Evolutionary conservation across 108 stramenopile species (phyloP).

Genomic region (Discostella pseudostelligera): DNA sequence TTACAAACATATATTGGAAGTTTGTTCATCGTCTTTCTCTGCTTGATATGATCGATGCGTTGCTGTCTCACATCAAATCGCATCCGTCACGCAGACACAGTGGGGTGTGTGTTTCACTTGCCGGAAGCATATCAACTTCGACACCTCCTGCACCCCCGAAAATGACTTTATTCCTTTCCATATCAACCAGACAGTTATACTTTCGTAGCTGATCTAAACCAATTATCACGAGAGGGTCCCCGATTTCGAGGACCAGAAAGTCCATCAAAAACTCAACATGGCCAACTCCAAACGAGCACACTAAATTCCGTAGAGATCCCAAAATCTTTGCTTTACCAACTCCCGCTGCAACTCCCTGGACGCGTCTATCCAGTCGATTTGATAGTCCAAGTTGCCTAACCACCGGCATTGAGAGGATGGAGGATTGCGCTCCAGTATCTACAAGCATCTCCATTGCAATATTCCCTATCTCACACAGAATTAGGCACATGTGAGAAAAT

Average conservation of each 20-base stretch:
- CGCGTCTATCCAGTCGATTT: conserved; percentile 48
- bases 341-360: conserved; percentile 59
- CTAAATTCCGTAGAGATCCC: conserved; percentile 54
- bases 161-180: conserved; percentile 52
- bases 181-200: conserved; percentile 70
- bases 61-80: conserved; percentile 36
- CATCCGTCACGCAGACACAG: conserved; percentile 29
- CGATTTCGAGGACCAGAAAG: conserved; percentile 64
- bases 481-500: conserved; percentile 55
- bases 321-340: conserved; percentile 65
- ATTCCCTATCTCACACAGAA: conserved; percentile 54
- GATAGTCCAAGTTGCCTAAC: conserved; percentile 51
- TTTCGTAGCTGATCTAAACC: conserved; percentile 76
- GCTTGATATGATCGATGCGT: too few species aligned
- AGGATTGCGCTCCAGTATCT: conserved; percentile 68
- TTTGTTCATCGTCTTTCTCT: too few species aligned
- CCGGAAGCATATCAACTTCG: conserved; percentile 57
- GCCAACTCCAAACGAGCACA: conserved; percentile 51
- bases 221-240: conserved; percentile 56
- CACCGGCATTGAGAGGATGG: conserved; percentile 61
- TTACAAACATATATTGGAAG: too few species aligned
- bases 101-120: conserved; percentile 32
- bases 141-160: conserved; percentile 71
- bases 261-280: conserved; percentile 72
- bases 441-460: conserved; percentile 67